Base-by-base conservation (phyloP, 257 asterid species). In the Nicotiana attenuata region DNA sequence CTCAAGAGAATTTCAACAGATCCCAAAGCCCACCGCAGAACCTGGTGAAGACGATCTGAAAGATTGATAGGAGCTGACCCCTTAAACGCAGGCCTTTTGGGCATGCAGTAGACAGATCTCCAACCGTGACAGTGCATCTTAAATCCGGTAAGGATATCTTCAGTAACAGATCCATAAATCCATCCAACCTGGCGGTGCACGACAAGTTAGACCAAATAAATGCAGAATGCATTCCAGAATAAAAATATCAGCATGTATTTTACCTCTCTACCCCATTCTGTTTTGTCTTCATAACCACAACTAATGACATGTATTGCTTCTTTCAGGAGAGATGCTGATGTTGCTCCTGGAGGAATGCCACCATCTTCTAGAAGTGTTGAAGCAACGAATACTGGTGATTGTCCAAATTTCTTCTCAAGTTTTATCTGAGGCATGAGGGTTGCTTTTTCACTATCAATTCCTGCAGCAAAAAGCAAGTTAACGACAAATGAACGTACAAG, bases 241-340 rank as follows among this genome's bases (percentile, higher is more conserved):
- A 76, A 5, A 69, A 55, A 26, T 5, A 79, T 73, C 79, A 24
- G 61, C 78, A 47, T 73, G 13, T 45, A 6, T 22, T 2, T 17
- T 88, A 95, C 99, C 97, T 96, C 99, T 86, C 91, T 96, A 63
- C 99, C 99, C 99, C 99, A 96, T 53, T 96, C 99, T 8, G 99
- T 87, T 92, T 96, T 96, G 81, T 93, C 99, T 88, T 96, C 99
- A 28, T 96, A 96, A 50, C 99, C 98, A 26, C 99, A 95, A 80
- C 99, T 95, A 63, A 95, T 95, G 77, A 95, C 99, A 77, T 95
- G 99, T 86, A 93, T 95, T 80, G 99, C 97, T 91, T 95, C 99
- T 90, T 95, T 93, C 90, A 95, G 82, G 83, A 95, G 99, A 24
- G 99, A 89, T 53, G 99, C 97, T n/a, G 98, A 92, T 17, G 99